Evolutionary conservation across 2,329 filamentous ascomycete genomes (phyloP), one percentile per base, ranked within the genome.

Genomic region (Neofusicoccum ribis): DNA sequence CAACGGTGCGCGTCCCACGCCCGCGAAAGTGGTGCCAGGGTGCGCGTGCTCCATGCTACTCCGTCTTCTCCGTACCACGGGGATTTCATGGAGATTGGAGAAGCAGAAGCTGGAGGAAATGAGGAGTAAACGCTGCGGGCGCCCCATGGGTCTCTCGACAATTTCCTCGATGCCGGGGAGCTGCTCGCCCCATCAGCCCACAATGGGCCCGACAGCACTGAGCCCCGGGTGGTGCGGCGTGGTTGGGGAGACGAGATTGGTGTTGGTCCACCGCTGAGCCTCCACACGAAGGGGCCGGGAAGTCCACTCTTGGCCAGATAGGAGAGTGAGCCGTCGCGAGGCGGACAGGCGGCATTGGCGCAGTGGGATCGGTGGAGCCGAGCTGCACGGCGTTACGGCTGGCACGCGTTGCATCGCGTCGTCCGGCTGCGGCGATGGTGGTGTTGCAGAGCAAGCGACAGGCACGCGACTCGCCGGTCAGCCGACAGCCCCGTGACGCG

Each of bases 51-150:
- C 54, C 54, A 59, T 43, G 44, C 12, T 34, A 51, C 54, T 46
- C 54, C 54, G 39, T 59, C 27, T 47, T 60, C 54, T 60, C 56
- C 41, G 27, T 47, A 20, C 2, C 27, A 39, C 56, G 56, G 56
- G 56, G 56, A 60, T 47, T 60, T 46, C 56, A 56, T 46, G 50
- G 61, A 64, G 61, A 64, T 64, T 60, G 56, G 56, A 64, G 50
- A 47, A 12, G 9, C 17, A 56, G 51, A 64, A 64, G 49, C 41
- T 63, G 61, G 61, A 63, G 61, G 61, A 56, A 63, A 63, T 63
- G 61, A 63, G 61, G 61, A 63, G 61, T 23, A 23, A 23, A 23
- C 23, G 23, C 23, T 23, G 23, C 23, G 23, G 23, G 23, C 23
- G 44, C 58, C 58, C 58, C 61, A 63, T 63, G 61, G 60, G 60